These are phyloP conservation scores for Dendryphion nanum DNA, from an alignment of 2,329 filamentous ascomycete species.

Conservation along the genomic window DNA sequence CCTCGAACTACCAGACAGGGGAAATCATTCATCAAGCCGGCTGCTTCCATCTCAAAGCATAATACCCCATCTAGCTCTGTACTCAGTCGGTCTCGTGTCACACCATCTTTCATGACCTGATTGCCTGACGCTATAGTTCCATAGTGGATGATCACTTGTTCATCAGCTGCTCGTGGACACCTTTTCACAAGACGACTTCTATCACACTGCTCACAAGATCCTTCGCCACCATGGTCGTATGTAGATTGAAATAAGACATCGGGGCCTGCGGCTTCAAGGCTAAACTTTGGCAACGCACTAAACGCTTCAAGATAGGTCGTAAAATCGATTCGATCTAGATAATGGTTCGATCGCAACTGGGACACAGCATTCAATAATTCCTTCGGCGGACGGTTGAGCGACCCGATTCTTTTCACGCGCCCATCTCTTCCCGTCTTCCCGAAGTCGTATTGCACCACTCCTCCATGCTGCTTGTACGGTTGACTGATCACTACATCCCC, in stretches of 20 bases:
- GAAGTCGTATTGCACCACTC: slow-evolving; percentile 1
- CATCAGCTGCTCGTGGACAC: background rate
- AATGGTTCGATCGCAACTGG: no score
- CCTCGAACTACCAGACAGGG: slow-evolving; percentile 6
- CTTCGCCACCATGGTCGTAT: background rate
- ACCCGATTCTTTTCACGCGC: background rate
- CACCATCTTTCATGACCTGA: background rate
- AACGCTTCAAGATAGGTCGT: background rate
- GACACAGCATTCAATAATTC: background rate
- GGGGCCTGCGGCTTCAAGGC: background rate
- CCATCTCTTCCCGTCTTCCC: background rate
- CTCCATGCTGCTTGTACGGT: background rate
- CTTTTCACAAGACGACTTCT: no score
- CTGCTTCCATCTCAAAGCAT: slow-evolving; percentile 5
- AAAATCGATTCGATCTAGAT: background rate
- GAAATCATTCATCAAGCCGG: background rate
- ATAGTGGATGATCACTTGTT: slow-evolving; percentile 2
- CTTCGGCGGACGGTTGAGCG: no score
- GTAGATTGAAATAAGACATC: background rate
- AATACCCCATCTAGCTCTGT: slow-evolving; percentile 2
- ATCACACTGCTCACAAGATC: background rate
- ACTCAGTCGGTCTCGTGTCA: slow-evolving; percentile 1
- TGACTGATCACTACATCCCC: slow-evolving; percentile 8
- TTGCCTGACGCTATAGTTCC: slow-evolving; percentile 1
- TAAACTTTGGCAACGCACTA: background rate